Evolutionary conservation across 768 basidiomycete genomes (phyloP).

Genomic region (Suillus subluteus): DNA sequence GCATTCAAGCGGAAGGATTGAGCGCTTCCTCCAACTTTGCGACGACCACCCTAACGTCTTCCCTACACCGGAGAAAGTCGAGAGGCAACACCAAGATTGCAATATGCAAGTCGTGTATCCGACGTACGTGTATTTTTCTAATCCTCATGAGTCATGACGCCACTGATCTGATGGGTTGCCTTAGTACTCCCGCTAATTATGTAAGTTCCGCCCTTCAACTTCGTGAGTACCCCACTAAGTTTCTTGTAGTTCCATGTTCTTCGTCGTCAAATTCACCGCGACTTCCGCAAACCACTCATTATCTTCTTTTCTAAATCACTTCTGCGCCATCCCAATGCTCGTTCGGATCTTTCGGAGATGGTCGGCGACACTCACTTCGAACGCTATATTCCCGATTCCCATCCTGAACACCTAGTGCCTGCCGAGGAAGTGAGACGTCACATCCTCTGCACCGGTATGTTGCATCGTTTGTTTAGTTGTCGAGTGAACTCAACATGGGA

Average conservation of each 20-base stretch:
- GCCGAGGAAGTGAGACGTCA: constrained; percentile 91
- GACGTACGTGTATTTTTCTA: constrained; percentile 57
- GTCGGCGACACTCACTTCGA: constrained; percentile 87
- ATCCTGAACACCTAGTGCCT: constrained; percentile 68
- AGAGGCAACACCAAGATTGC: constrained; percentile 97
- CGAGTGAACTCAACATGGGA: constrained; percentile 10
- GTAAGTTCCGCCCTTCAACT: constrained; percentile 39
- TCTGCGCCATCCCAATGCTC: constrained; percentile 91
- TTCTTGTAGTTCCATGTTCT: constrained; percentile 85
- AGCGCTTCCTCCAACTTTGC: constrained; percentile 96
- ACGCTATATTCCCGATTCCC: constrained; percentile 88
- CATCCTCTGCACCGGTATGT: constrained; percentile 81
- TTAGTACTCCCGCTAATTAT: constrained; percentile 92
- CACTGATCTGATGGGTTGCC: constrained; percentile 17
- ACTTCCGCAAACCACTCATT: constrained; percentile 94
- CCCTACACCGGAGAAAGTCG: constrained; percentile 87
- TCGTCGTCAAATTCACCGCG: constrained; percentile 94
- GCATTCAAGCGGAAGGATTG: constrained; percentile 93
- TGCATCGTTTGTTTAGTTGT: neutral
- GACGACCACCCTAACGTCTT: constrained; percentile 94
- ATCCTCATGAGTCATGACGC: neutral
- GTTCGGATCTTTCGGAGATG: constrained; percentile 89
- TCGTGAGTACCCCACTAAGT: constrained; percentile 12
- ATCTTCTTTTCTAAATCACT: constrained; percentile 95
- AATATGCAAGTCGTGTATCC: constrained; percentile 99